Evolutionary conservation across 768 basidiomycete species (phyloP), one percentile per base, ranked within the genome.

Genomic region (Phylloporus arenicola): DNA sequence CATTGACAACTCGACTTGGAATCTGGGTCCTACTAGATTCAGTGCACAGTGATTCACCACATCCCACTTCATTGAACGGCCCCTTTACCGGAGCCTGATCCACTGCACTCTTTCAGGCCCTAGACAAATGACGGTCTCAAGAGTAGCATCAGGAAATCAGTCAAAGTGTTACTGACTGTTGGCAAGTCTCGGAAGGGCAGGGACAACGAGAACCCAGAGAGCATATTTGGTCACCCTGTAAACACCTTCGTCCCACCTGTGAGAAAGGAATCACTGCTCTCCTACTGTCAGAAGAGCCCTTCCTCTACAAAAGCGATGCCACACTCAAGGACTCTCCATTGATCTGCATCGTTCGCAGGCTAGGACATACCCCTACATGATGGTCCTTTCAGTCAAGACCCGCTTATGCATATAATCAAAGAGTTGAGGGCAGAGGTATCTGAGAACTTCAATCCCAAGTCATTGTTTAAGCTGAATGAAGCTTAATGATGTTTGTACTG

Each of bases 341-440:
- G 65, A 29, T 66, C 64, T 4, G 57, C n/a, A 37, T 65, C 66
- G 29, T 59, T 54, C 12, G 56, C 57, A 12, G 61, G 56, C 5
- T 53, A 54, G 55, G 40, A 54, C 10, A 16, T 17, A 2, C 30
- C n/a, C n/a, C n/a, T n/a, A n/a, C n/a, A n/a, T n/a, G n/a, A n/a
- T 30, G 20, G 27, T 9, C 30, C 39, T 20, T n/a, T 16, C 1
- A n/a, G 33, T 2, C 43, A 44, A 3, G 56, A 53, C 35, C 2
- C 53, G 3, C 13, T 65, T 14, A 54, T 56, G 59, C 33, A 47
- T 1, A 27, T 56, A 2, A 38, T 68, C n/a, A 37, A 53, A 31
- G 55, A 57, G 42, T 43, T 66, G 56, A 59, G 56, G 44, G 55
- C 50, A 42, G 60, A 52, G 37, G 22, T 47, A 16, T 31, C 48